Conservation (phyloP, 352 stramenopile genomes). For the Globisporangium rhizosaccharum region DNA sequence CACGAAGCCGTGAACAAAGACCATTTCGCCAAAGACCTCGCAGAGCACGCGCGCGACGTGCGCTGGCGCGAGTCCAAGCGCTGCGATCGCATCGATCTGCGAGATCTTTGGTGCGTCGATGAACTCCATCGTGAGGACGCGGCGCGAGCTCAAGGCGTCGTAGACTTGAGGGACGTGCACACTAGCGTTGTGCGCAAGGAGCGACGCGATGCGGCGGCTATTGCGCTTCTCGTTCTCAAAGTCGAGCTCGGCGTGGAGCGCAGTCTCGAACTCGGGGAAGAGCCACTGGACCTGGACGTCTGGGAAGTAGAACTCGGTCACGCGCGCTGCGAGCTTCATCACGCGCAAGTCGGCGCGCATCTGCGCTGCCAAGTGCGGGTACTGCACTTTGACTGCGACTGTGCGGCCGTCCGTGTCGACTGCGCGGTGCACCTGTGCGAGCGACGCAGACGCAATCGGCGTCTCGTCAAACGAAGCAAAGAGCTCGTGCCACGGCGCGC, state of each 20-base stretch:
- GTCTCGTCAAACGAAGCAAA: constrained; percentile 88
- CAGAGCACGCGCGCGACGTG: constrained; percentile 87
- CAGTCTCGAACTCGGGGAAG: constrained; percentile 91
- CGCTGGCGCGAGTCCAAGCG: constrained; percentile 69
- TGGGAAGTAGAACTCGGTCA: constrained; percentile 84
- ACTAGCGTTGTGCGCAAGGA: constrained; percentile 43
- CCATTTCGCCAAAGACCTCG: constrained; percentile 93
- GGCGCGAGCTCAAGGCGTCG: constrained; percentile 80
- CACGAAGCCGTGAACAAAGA: constrained; percentile 94
- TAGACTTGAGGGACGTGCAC: constrained; percentile 85
- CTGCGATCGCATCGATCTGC: constrained; percentile 77
- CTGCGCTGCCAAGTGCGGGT: constrained; percentile 78
- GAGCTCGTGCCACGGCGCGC: constrained; percentile 70
- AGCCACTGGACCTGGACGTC: constrained; percentile 93
- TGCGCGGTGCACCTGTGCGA: constrained; percentile 95
- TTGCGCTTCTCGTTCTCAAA: constrained; percentile 86
- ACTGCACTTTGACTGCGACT: constrained; percentile 97
- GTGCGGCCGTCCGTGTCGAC: constrained; percentile 83
- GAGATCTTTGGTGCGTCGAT: constrained; percentile 94
- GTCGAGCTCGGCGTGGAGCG: constrained; percentile 70
- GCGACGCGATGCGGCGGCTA: constrained; percentile 52
- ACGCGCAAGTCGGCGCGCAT: constrained; percentile 71
- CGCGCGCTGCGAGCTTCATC: constrained; percentile 49
- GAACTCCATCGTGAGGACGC: constrained; percentile 97
- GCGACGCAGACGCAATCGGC: constrained; percentile 93